These are phyloP conservation scores for Sordaria brevicollis DNA, from an alignment of 495 filamentous ascomycete genomes.

Conservation along the genomic window DNA sequence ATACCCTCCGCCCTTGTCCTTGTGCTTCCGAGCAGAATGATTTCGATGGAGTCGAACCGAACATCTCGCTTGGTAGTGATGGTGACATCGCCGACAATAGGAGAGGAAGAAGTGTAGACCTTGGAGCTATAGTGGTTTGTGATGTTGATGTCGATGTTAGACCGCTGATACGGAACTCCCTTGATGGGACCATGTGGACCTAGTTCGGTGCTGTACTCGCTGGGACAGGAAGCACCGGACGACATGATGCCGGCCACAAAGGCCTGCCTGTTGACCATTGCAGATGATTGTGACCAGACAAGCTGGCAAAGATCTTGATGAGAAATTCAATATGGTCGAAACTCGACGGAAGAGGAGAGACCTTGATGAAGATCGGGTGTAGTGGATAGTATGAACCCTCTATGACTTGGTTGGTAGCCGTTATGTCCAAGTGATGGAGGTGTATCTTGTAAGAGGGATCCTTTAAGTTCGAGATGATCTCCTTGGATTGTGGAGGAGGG, in stretches of 20 bases:
- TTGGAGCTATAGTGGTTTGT: slow-evolving; percentile 36
- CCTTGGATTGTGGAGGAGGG: not conserved
- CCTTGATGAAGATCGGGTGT: not conserved
- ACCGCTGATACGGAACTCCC: slow-evolving; percentile 13
- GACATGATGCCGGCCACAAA: not conserved
- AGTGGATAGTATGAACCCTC: not conserved
- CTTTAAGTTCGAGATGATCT: not conserved
- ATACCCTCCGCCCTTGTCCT: slow-evolving; percentile 33
- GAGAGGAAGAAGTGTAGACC: slow-evolving; percentile 39
- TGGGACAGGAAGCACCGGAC: not conserved
- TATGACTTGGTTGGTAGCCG: not conserved
- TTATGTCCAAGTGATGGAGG: not conserved
- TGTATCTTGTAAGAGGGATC: not conserved
- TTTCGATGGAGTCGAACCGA: slow-evolving; percentile 69
- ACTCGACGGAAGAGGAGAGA: not conserved
- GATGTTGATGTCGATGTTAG: slow-evolving; percentile 33
- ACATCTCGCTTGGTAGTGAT: slow-evolving; percentile 51
- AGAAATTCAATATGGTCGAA: not conserved
- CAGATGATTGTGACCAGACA: not conserved
- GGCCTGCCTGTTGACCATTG: not conserved
- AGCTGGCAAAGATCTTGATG: not conserved
- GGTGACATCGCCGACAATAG: slow-evolving; percentile 38
- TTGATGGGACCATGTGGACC: not conserved
- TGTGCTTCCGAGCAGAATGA: slow-evolving; percentile 63
- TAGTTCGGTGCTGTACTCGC: slow-evolving; percentile 2